Conservation (phyloP, 1,284 basidiomycete species). For the Caloboletus firmus region DNA sequence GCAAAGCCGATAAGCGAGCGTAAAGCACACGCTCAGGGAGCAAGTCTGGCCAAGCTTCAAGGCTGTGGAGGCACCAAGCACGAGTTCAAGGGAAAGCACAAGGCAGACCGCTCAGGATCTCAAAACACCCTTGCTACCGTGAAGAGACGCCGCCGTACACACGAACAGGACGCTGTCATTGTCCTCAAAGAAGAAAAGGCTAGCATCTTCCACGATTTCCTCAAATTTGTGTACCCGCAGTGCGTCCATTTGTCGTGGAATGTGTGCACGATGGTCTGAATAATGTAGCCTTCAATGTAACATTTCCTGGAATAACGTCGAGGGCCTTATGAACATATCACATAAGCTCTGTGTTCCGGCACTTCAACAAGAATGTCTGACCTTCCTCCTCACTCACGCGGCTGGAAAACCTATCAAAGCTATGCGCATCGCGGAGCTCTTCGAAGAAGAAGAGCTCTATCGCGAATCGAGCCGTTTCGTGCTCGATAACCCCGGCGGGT, state of each 20-base stretch:
- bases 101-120: constrained; percentile 24
- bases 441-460: constrained; percentile 85
- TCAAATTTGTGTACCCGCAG: constrained; percentile 86
- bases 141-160: constrained; percentile 41
- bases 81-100: constrained; percentile 19
- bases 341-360: constrained; percentile 83
- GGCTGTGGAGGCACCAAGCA: constrained; percentile 17
- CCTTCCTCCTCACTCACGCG: constrained; percentile 87
- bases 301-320: constrained; percentile 92
- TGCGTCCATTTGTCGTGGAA: constrained; percentile 38
- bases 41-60: constrained; percentile 52
- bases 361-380: constrained; percentile 77
- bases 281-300: constrained; percentile 74
- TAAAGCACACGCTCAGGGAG: constrained; percentile 40
- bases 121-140: constrained; percentile 41
- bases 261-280: constrained; percentile 7
- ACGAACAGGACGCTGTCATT: constrained; percentile 69
- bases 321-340: constrained; percentile 82
- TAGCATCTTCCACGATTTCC: constrained; percentile 80
- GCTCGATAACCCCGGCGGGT: constrained; percentile 84
- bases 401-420: constrained; percentile 89
- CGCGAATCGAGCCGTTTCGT: constrained; percentile 88
- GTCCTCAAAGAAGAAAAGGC: constrained; percentile 83
- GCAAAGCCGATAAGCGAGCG: constrained; percentile 9
- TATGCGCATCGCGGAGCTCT: constrained; percentile 85